Evolutionary conservation across 2,329 filamentous ascomycete species (phyloP).

Genomic region (Fusarium sacchari): DNA sequence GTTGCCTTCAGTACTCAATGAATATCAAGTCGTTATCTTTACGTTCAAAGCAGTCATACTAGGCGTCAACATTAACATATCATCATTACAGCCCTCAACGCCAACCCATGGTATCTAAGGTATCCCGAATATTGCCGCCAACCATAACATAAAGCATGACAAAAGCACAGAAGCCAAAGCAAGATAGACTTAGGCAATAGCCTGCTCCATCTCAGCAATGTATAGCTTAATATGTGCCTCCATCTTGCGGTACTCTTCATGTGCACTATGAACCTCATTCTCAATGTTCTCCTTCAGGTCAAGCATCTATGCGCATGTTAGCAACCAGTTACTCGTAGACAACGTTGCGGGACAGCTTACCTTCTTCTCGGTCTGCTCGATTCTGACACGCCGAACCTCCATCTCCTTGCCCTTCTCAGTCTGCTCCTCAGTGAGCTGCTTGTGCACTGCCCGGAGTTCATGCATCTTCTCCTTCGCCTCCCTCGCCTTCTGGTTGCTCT

Average conservation of each 20-base stretch:
- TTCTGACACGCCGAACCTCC: conserved; percentile 89
- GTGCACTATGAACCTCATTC: conserved; percentile 87
- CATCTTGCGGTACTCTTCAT: conserved; percentile 97
- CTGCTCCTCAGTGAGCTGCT: conserved; percentile 83
- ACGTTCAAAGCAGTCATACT: conserved; percentile 13
- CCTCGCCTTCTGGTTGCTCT: conserved; percentile 82
- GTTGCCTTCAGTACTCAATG: background rate
- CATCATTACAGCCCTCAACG: conserved; percentile 47
- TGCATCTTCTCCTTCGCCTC: conserved; percentile 91
- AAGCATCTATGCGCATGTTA: conserved; percentile 76
- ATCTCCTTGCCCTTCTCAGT: conserved; percentile 90
- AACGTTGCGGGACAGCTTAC: conserved; percentile 55
- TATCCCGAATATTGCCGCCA: conserved; percentile 31
- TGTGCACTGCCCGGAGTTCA: conserved; percentile 82
- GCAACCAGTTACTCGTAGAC: background rate
- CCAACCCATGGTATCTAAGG: conserved; percentile 52
- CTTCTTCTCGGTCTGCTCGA: conserved; percentile 99
- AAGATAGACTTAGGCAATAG: conserved; percentile 57
- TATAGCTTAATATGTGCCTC: conserved; percentile 97
- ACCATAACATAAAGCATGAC: conserved; percentile 21
- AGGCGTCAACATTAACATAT: conserved; percentile 23
- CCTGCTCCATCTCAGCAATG: conserved; percentile 98
- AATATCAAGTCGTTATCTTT: conserved; percentile 13
- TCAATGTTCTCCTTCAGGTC: conserved; percentile 98
- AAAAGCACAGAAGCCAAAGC: background rate